Conservation (phyloP, 345 rosid genomes). For the Acer yangbiense region DNA sequence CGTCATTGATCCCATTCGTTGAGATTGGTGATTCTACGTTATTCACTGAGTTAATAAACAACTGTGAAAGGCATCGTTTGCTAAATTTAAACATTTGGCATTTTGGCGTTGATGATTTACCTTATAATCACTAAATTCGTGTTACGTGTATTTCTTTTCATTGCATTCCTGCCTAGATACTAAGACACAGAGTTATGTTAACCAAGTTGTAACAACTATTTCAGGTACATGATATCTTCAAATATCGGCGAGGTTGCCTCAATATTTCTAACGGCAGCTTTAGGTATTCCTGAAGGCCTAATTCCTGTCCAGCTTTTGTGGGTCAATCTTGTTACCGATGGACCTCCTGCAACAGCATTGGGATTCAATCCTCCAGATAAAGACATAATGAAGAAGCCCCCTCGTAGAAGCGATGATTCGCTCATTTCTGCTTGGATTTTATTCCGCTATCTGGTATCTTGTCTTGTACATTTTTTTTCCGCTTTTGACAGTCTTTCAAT, state of each 20-base stretch:
- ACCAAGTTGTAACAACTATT: constrained; percentile 4
- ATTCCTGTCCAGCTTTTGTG: constrained; percentile 84
- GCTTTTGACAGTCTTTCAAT: neutral
- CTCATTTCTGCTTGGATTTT: constrained; percentile 68
- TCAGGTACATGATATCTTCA: constrained; percentile 85
- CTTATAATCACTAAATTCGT: neutral
- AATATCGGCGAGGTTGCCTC: constrained; percentile 83
- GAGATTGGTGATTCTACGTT: neutral
- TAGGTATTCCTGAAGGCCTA: constrained; percentile 79
- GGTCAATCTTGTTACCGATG: constrained; percentile 86
- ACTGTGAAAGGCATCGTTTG: neutral
- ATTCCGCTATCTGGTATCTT: constrained; percentile 72
- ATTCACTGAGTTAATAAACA: neutral
- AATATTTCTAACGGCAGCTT: constrained; percentile 72
- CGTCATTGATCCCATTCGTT: no score
- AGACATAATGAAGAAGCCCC: constrained; percentile 72
- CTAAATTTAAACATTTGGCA: neutral
- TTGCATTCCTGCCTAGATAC: neutral
- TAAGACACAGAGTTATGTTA: neutral
- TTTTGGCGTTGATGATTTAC: neutral
- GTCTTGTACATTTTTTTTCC: neutral
- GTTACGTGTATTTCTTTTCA: neutral
- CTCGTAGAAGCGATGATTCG: constrained; percentile 70
- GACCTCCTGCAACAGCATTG: constrained; percentile 82
- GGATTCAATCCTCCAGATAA: constrained; percentile 82